Base-by-base conservation (phyloP, 1,139 yeast genomes). In the Lodderomyces beijingensis region DNA sequence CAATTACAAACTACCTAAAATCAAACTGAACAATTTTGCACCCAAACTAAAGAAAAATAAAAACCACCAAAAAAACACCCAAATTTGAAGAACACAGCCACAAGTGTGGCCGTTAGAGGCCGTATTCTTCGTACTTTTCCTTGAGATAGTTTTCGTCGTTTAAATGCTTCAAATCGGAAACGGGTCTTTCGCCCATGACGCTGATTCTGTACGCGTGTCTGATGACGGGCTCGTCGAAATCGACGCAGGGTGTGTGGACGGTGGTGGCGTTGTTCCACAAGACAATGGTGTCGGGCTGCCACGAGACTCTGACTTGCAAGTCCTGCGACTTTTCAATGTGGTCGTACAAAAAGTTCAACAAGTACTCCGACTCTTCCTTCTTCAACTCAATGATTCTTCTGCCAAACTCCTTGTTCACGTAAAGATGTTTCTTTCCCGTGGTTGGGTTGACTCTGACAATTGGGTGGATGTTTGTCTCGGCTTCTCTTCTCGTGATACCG, bases 241-340 rank as follows among this genome's bases (percentile, higher is more conserved):
- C 57, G 32, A 51, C 46, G 32, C 49, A 42, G 15, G 58, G 55
- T 1, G 53, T 35, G 36, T 53, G 58, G n/a, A 46, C 40, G 3
- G 49, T 45, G 17, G 49, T 43, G 27, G 55, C 44, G 39, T 53
- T 53, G 30, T 52, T 55, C 58, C 58, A 53, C 22, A 49, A 38
- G 4, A 51, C 56, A 10, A 53, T 46, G 1, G 55, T 55, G 43
- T 70, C 63, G 23, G 69, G 70, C 40, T 70, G 72, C 79, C 82
- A 78, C 34, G 54, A 59, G 39, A 77, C 76, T 41, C 85, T 67
- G 14, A 74, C 62, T 36, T 77, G 78, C 41, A 74, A 60, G 48
- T 76, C 81, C 16, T 66, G 70, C 22, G 71, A 57, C 24, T 62
- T 45, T 22, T 45, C 53, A 34, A 51, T 39, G 35, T 51, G 57